phyloP scores from a whole-genome alignment of 2,329 filamentous ascomycete species.

The Neofusicoccum sp. region DNA sequence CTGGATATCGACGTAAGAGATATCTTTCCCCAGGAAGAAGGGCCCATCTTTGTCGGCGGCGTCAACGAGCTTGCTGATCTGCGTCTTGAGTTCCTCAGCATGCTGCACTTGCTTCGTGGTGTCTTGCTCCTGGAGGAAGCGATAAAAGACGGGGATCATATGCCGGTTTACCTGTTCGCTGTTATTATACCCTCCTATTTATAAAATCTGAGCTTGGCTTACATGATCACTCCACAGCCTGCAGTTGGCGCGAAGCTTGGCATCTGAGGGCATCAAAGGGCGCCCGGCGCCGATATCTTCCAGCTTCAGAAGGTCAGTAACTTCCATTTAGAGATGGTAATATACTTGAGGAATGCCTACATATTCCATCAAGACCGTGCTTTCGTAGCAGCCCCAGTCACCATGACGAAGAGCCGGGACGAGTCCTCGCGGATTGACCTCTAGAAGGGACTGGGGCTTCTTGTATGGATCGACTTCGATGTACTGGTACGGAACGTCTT shows the following conservation, averaged over 20 bases:
- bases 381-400: slow-evolving; percentile 82
- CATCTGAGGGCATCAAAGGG: slow-evolving; percentile 65
- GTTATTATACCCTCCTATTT: not conserved
- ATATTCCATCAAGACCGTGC: slow-evolving; percentile 82
- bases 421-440: slow-evolving; percentile 74
- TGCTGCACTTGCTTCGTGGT: slow-evolving; percentile 59
- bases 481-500: slow-evolving; percentile 79
- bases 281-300: slow-evolving; percentile 69
- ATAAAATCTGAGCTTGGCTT: not conserved
- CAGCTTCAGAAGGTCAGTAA: slow-evolving; percentile 52
- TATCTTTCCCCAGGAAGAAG: slow-evolving; percentile 64
- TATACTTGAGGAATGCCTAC: slow-evolving; percentile 42
- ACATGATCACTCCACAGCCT: slow-evolving; percentile 82
- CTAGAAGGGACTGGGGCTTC: slow-evolving; percentile 69
- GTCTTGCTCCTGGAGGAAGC: slow-evolving; percentile 68
- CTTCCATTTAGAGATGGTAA: too few species aligned
- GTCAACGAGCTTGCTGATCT: slow-evolving; percentile 65
- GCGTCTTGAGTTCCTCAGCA: slow-evolving; percentile 63
- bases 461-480: slow-evolving; percentile 82
- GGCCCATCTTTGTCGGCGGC: slow-evolving; percentile 64
- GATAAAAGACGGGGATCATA: slow-evolving; percentile 77
- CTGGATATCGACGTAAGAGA: slow-evolving; percentile 72
- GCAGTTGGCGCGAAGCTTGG: slow-evolving; percentile 71
- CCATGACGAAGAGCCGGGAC: slow-evolving; percentile 78
- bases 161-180: slow-evolving; percentile 68